Base-by-base conservation (phyloP, 1,284 basidiomycete genomes). In the Apiotrichum montevideense region DNA sequence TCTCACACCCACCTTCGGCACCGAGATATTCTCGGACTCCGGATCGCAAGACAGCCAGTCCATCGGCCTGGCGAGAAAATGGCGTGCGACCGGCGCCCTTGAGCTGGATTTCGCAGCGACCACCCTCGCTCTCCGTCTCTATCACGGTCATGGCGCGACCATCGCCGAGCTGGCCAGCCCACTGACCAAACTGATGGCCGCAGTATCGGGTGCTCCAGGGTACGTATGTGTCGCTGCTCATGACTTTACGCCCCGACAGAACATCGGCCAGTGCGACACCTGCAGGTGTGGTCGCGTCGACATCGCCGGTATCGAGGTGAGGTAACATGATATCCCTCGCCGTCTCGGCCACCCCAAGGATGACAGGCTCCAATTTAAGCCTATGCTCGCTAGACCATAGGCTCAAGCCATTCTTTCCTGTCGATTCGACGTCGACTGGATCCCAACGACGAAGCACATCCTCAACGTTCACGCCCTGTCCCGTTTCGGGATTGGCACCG, bases 81-180 rank as follows among this genome's bases (percentile, higher is more conserved):
- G 95, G 94, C 1, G 95, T 98, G 9, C 95, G 82, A 0, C 95
- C 95, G 0, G 87, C 85, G 0, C 95, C 95, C 71, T 98, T 98
- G 63, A 98, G 82, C 73, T 98, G 95, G 4, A 98, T 80, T 71
- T 98, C 93, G 63, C 85, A 86, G 0, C 80, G 79, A 2, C 81
- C 77, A 1, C 83, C 74, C 4, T 77, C 71, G 1, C 86, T 84
- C 67, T 87, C 85, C 0, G 90, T 90, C 52, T 87, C 85, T 55
- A 90, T 73, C 52, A 98, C 82, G 8, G 89, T 89, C 35, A 93
- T 88, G 0, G 95, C 95, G 13, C 95, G 83, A 0, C 95, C 95
- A 69, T 98, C 95, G 8, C 95, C 95, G 3, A 98, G 82, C 74
- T 98, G 95, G n/a, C 93, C 92, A 2, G 95, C 95, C 87, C 88